Evolutionary conservation across 768 basidiomycete species (phyloP).

Genomic region (Boletus rubropictus): DNA sequence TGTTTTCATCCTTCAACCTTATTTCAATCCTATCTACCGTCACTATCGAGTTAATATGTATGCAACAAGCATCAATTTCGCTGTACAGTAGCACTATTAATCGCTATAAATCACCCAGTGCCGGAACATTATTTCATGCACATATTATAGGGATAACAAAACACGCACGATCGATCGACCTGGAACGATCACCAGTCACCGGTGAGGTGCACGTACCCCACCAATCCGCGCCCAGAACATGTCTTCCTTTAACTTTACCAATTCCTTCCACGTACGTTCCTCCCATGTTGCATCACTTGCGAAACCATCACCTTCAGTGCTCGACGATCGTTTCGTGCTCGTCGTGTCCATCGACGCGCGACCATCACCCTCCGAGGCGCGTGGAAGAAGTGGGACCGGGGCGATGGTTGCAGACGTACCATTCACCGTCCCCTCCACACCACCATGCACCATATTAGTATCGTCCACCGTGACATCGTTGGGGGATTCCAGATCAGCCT

Average conservation of each 20-base stretch:
- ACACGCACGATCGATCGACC: neutral
- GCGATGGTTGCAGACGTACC: neutral
- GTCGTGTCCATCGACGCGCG: conserved; percentile 18
- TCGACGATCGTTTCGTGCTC: conserved; percentile 23
- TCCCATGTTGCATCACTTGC: conserved; percentile 76
- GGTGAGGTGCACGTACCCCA: conserved; percentile 27
- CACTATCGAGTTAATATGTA: neutral
- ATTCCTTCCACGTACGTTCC: conserved; percentile 78
- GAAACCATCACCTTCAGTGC: conserved; percentile 37
- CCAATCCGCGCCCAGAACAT: conserved; percentile 87
- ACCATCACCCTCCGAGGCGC: conserved; percentile 1
- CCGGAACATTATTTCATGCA: neutral
- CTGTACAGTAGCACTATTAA: too few species aligned
- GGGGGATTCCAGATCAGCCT: neutral
- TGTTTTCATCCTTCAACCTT: neutral
- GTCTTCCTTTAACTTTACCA: conserved; percentile 66
- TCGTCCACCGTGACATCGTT: neutral
- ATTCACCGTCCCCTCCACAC: neutral
- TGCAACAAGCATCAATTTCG: neutral
- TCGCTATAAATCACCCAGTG: too few species aligned
- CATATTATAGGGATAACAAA: neutral
- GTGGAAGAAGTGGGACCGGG: neutral
- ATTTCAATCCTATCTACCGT: too few species aligned
- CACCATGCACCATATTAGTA: neutral
- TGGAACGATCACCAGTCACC: neutral